Base-by-base conservation (phyloP, 1,139 yeast genomes). In the Suhomyces bribrorum region DNA sequence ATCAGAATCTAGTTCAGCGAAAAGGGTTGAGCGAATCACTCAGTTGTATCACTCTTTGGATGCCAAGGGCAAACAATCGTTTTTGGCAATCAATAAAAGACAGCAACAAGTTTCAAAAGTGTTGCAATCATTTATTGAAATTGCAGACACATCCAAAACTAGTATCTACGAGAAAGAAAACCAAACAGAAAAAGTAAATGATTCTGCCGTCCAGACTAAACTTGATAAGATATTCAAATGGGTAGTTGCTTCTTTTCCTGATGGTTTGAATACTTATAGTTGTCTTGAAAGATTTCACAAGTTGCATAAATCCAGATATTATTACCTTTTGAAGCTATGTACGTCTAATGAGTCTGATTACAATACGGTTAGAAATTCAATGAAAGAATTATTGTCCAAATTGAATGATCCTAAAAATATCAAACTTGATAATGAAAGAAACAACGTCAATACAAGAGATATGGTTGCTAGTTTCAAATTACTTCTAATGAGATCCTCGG, bases 31-130 rank as follows among this genome's bases (percentile, higher is more conserved):
- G 5, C 66, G 90, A 39, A 50, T 87, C 7, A 56, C 83, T 29
- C 62, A 60, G 3, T 68, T 86, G 3, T 64, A 77, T 36, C 53
- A 65, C 1, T 59, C 57, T 16, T 67, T 89, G 29, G 77, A 81
- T 38, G 74, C 74, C 0, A 81, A 79, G 44, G 77, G 90, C 1
- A 70, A 69, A 42, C 70, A 77, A 29, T 79, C 95, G 0, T 83
- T 87, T 49, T 62, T 72, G 40, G 92, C 95, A 0, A 77, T 86
- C 30, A 73, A 78, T 38, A 77, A 73, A 48, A 73, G 95, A 37
- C 95, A 87, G 53, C 73, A 75, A 35, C 85, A 83, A 46, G 60
- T 78, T 27, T 62, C 83, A 0, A 57, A 63, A 9, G 79, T 66
- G 2, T 38, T 77, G 6, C 46, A 36, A 5, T 68, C 64, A 18